Percentiles rank a stretch among this genome's conserved stretches.
phyloP scores from a whole-genome alignment of 2,329 filamentous ascomycete genomes.

The Alternaria gansuensis region DNA sequence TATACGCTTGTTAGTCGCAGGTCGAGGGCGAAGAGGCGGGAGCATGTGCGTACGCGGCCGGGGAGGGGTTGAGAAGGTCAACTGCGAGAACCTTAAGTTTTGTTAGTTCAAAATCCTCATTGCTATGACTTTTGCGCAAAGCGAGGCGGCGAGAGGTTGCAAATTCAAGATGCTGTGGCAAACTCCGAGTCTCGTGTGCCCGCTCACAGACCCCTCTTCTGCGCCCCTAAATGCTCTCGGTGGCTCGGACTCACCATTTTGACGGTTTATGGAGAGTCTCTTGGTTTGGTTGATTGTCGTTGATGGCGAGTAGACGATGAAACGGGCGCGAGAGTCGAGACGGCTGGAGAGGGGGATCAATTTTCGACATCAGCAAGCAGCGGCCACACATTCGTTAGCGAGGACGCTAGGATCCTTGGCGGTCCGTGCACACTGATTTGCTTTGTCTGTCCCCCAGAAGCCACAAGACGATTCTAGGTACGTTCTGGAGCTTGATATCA shows the following conservation, averaged over 20 bases:
- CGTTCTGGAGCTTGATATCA: background rate
- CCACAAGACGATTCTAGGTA: background rate
- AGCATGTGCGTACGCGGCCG: conserved; percentile 69
- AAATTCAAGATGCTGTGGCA: conserved; percentile 43
- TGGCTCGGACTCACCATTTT: conserved; percentile 51
- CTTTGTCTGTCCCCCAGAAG: background rate
- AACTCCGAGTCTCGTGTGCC: conserved; percentile 49
- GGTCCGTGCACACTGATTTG: conserved; percentile 1
- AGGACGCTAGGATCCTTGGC: conserved; percentile 6
- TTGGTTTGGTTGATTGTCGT: conserved; percentile 40
- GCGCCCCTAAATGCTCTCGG: conserved; percentile 15
- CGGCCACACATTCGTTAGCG: conserved; percentile 2
- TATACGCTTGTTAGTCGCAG: conserved; percentile 42
- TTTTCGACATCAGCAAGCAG: conserved; percentile 5
- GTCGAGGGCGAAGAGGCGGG: conserved; percentile 23
- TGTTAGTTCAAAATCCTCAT: conserved; percentile 28
- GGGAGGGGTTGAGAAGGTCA: conserved; percentile 99
- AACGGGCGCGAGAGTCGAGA: conserved; percentile 48
- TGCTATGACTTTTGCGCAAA: conserved; percentile 23
- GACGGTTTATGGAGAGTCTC: conserved; percentile 48
- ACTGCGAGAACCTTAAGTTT: conserved; percentile 92
- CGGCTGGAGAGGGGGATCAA: conserved; percentile 30
- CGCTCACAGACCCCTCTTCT: conserved; percentile 24
- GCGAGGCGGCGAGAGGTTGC: conserved; percentile 27
- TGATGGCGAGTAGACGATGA: conserved; percentile 46